Evolutionary conservation across 306 rosid species (phyloP).

Genomic region (Macrotyloma uniflorum): DNA sequence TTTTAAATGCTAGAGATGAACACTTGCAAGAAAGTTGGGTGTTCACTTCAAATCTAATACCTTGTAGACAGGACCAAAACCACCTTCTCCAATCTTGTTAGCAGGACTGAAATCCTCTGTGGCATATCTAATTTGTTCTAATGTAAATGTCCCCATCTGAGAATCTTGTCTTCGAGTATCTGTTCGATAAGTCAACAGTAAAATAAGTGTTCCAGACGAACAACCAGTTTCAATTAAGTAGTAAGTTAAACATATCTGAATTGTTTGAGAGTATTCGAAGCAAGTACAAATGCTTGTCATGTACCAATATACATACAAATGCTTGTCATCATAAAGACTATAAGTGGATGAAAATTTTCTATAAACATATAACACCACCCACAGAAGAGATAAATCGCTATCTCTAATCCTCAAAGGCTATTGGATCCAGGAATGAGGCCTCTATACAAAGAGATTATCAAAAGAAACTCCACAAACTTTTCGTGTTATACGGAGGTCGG

Average conservation of each 20-base stretch:
- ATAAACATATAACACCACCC: constrained; percentile 1
- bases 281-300: neutral
- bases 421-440: no score
- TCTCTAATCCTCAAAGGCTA: no score
- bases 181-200: constrained; percentile 25
- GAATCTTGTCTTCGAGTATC: constrained; percentile 43
- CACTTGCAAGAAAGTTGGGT: neutral
- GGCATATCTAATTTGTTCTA: constrained; percentile 57
- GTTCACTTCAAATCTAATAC: constrained; percentile 37
- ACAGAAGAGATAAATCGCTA: no score
- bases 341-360: neutral
- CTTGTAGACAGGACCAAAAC: constrained; percentile 80
- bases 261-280: neutral
- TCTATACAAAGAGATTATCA: no score
- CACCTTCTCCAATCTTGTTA: constrained; percentile 80
- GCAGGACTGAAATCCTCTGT: constrained; percentile 57
- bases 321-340: neutral
- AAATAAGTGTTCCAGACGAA: neutral
- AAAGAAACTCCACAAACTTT: no score
- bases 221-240: neutral
- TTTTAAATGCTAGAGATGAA: neutral
- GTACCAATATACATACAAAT: neutral
- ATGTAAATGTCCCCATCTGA: constrained; percentile 44
- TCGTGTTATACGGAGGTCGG: no score
- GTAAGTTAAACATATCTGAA: neutral